Evolutionary conservation across 1,284 basidiomycete species (phyloP).

Genomic region (Ustilago shanxiensis): DNA sequence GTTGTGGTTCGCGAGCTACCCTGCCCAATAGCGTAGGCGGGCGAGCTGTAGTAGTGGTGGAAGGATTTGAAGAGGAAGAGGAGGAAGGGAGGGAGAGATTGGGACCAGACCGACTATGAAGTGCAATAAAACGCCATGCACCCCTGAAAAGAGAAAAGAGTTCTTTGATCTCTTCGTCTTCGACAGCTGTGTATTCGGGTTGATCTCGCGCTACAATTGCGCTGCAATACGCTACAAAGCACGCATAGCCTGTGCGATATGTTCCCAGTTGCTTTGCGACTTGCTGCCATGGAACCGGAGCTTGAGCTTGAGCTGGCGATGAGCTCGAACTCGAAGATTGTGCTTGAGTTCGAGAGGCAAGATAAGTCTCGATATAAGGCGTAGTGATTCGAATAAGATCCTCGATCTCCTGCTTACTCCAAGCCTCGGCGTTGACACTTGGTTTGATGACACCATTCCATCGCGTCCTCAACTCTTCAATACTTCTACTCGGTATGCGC

Average conservation of each 20-base stretch:
- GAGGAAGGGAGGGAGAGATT: constrained; percentile 18
- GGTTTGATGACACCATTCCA: constrained; percentile 41
- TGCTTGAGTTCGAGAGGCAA: background rate
- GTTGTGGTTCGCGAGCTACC: constrained; percentile 27
- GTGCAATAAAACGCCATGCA: constrained; percentile 44
- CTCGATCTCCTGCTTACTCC: constrained; percentile 23
- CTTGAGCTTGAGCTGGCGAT: background rate
- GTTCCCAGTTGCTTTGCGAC: constrained; percentile 31
- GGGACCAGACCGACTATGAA: constrained; percentile 19
- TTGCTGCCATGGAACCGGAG: constrained; percentile 30
- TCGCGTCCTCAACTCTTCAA: constrained; percentile 39
- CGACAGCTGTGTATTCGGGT: constrained; percentile 23
- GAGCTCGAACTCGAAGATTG: background rate
- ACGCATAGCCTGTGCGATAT: constrained; percentile 30
- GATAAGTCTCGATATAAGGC: constrained; percentile 16
- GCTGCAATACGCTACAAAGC: constrained; percentile 35
- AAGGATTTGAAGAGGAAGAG: background rate
- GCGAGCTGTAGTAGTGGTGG: background rate
- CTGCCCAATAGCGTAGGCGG: constrained; percentile 23
- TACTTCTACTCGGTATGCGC: constrained; percentile 24
- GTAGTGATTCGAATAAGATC: constrained; percentile 22
- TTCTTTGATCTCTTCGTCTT: constrained; percentile 31
- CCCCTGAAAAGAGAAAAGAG: constrained; percentile 46
- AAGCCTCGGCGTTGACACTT: constrained; percentile 26
- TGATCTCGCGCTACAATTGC: constrained; percentile 30